phyloP scores from a whole-genome alignment of 2,329 filamentous ascomycete species.

The Cladosporium sp. region DNA sequence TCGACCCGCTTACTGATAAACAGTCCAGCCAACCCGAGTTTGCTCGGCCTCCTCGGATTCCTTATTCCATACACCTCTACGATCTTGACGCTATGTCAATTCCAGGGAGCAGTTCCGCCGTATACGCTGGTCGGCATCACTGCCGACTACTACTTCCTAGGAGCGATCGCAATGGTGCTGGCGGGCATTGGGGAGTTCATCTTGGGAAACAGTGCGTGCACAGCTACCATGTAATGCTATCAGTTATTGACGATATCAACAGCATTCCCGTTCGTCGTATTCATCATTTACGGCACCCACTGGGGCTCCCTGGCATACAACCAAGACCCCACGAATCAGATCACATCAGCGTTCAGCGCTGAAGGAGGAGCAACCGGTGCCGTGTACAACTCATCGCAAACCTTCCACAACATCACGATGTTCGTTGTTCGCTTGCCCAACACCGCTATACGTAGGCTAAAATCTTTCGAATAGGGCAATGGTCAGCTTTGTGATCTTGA shows the following conservation, averaged over 20 bases:
- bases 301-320: slow-evolving; percentile 31
- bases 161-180: slow-evolving; percentile 29
- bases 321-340: slow-evolving; percentile 28
- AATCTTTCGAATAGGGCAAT: slow-evolving; percentile 22
- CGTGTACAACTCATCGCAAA: slow-evolving; percentile 29
- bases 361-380: slow-evolving; percentile 23
- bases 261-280: slow-evolving; percentile 33
- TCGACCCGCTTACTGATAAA: background rate
- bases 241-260: background rate
- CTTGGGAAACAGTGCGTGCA: slow-evolving; percentile 29
- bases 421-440: background rate
- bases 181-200: slow-evolving; percentile 34
- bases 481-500: slow-evolving; percentile 31
- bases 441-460: background rate
- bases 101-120: slow-evolving; percentile 25
- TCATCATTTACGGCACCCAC: slow-evolving; percentile 32
- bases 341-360: slow-evolving; percentile 21
- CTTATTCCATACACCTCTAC: slow-evolving; percentile 33
- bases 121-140: slow-evolving; percentile 27
- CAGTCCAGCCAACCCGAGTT: slow-evolving; percentile 27
- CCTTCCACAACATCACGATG: slow-evolving; percentile 32
- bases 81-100: slow-evolving; percentile 28
- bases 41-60: slow-evolving; percentile 33
- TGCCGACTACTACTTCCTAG: slow-evolving; percentile 34
- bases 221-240: background rate